These are phyloP conservation scores for Solanum piurae DNA, from an alignment of 257 asterid species.

Conservation along the genomic window DNA sequence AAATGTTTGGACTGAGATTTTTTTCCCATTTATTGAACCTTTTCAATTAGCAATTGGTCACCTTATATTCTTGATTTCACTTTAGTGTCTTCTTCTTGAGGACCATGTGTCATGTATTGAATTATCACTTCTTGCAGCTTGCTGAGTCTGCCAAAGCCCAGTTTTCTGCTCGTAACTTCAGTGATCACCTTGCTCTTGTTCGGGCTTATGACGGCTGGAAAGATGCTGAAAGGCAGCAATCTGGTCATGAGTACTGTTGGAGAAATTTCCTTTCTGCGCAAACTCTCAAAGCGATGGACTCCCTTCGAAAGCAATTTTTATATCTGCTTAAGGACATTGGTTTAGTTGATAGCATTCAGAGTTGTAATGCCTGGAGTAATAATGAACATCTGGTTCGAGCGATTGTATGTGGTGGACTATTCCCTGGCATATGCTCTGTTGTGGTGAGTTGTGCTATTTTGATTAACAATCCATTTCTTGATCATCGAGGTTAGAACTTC, in stretches of 20 bases:
- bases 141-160: slow-evolving; percentile 93
- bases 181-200: slow-evolving; percentile 77
- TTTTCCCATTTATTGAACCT: neutral
- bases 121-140: slow-evolving; percentile 45
- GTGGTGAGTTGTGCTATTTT: slow-evolving; percentile 45
- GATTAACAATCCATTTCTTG: neutral
- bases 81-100: neutral
- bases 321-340: slow-evolving; percentile 69
- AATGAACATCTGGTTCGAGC: slow-evolving; percentile 77
- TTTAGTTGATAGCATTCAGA: slow-evolving; percentile 47
- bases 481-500: neutral
- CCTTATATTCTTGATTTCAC: neutral
- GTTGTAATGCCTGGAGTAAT: slow-evolving; percentile 63
- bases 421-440: slow-evolving; percentile 92
- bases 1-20: neutral
- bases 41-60: neutral
- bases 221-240: slow-evolving; percentile 65
- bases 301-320: slow-evolving; percentile 71
- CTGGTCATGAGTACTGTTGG: slow-evolving; percentile 83
- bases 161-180: slow-evolving; percentile 74
- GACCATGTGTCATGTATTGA: neutral
- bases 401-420: slow-evolving; percentile 75
- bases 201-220: slow-evolving; percentile 95
- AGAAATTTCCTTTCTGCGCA: slow-evolving; percentile 84
- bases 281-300: slow-evolving; percentile 83